Evolutionary conservation across 148 eudicot genomes (phyloP).

Genomic region (Salicornia ramosissima): DNA sequence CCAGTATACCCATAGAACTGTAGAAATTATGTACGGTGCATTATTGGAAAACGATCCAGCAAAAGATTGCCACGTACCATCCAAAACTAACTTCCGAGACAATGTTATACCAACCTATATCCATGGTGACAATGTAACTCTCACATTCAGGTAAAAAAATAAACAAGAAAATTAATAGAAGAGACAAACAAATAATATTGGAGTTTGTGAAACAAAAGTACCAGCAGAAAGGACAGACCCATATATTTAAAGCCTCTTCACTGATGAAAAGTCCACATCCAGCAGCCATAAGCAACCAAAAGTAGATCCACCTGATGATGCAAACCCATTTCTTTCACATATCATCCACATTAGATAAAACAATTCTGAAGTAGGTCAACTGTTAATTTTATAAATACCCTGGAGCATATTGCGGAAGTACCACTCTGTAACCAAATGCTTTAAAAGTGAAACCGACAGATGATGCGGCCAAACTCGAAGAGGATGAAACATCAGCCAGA

Average conservation of each 20-base stretch:
- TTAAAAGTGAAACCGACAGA: constrained; percentile 60
- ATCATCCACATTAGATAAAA: neutral
- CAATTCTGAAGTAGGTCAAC: neutral
- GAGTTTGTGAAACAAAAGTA: constrained; percentile 54
- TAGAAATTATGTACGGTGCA: constrained; percentile 72
- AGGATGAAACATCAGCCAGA: constrained; percentile 49
- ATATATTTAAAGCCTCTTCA: constrained; percentile 97
- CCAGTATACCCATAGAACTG: constrained; percentile 94
- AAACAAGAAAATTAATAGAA: neutral
- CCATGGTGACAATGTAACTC: constrained; percentile 13
- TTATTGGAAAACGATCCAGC: constrained; percentile 71
- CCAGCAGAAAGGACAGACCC: constrained; percentile 77
- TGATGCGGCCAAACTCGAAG: constrained; percentile 40
- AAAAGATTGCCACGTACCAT: constrained; percentile 88
- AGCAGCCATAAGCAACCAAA: constrained; percentile 97
- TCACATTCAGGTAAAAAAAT: constrained; percentile 12
- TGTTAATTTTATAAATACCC: constrained; percentile 60
- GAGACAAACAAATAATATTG: constrained; percentile 6
- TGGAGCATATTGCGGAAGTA: constrained; percentile 82
- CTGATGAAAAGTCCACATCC: constrained; percentile 88
- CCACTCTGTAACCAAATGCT: constrained; percentile 63
- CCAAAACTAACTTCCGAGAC: constrained; percentile 60
- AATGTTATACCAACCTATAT: constrained; percentile 78
- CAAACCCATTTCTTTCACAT: neutral
- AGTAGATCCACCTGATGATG: constrained; percentile 72